Percentiles rank a stretch among this genome's conserved stretches.
Evolutionary conservation across 2,329 filamentous ascomycete genomes (phyloP).

Genomic region (Cadophora sp.): DNA sequence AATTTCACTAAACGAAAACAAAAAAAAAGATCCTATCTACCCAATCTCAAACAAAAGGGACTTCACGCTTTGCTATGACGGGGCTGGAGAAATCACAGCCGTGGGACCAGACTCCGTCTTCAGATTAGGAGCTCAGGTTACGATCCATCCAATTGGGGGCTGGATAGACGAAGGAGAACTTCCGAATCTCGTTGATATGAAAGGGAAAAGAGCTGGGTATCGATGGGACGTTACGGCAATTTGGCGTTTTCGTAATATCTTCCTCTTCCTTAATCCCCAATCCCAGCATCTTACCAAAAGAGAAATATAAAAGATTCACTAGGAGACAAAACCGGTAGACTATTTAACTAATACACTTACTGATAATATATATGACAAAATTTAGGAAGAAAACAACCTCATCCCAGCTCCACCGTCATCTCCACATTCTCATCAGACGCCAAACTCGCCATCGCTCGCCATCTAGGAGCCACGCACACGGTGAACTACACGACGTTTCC

Average conservation of each 20-base stretch:
- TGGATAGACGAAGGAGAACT: conserved; percentile 9
- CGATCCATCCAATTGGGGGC: conserved; percentile 10
- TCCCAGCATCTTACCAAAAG: too few relatives aligned
- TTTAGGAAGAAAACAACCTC: conserved; percentile 10
- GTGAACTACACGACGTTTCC: conserved; percentile 48
- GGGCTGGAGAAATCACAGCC: too few relatives aligned
- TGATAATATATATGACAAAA: neutral
- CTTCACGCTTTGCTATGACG: too few relatives aligned
- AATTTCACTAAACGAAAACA: too few relatives aligned
- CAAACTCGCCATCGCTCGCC: conserved; percentile 6
- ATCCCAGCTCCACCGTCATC: conserved; percentile 15
- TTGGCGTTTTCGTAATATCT: neutral
- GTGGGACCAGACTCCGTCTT: too few relatives aligned
- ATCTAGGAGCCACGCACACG: conserved; percentile 13
- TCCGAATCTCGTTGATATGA: conserved; percentile 1
- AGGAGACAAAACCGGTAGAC: too few relatives aligned
- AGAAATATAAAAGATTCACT: too few relatives aligned
- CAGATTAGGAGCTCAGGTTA: neutral
- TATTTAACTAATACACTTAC: too few relatives aligned
- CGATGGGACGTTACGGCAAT: conserved; percentile 11
- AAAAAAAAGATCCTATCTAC: too few relatives aligned
- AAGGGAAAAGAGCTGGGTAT: conserved; percentile 9
- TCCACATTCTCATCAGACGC: neutral
- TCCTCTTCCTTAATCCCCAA: neutral
- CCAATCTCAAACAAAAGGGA: too few relatives aligned